Evolutionary conservation across 345 rosid genomes (phyloP), one percentile per base, ranked within the genome.

Genomic region (Luvunga scandens): DNA sequence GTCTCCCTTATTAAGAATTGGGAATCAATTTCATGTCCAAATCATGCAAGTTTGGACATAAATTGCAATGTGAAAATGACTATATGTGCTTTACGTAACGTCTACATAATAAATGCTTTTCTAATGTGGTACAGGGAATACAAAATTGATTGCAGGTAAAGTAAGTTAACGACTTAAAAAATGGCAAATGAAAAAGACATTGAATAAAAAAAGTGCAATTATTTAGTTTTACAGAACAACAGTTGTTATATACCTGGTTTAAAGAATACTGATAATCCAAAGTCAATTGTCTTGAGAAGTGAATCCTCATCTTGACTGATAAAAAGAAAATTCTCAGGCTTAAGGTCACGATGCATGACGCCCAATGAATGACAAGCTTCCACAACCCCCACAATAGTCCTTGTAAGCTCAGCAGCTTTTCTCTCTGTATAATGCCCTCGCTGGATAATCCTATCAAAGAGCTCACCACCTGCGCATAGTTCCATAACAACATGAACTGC

Each of bases 401-500:
- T 90, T 0, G 95, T 89, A 68, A 94, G 95, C 77, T 85, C 93
- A 83, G 98, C 95, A 0, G 98, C 98, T 79, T 92, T 88, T 82
- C 92, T 88, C 85, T 94, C 98, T 2, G 93, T 87, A 75, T 92
- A 94, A 82, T 94, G 97, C 38, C 98, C 98, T 19, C 90, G 89
- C 79, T 91, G 93, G 73, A 94, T 89, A 71, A 94, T 94, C 83
- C 98, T 90, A 79, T 94, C 98, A 14, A 94, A 94, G 65, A 94
- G 92, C 84, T 94, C 98, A 1, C 98, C 98, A 30, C 98, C 98
- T 0, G 93, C 89, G 69, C 98, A 94, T 64, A 94, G 57, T 76
- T 94, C 98, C 98, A 94, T 94, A 65, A 94, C 94, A 57, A 94
- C 91, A 30, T 91, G 94, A 60, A 94, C 98, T 16, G 98, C 95